Evolutionary conservation across 2,329 filamentous ascomycete species (phyloP), one percentile per base, ranked within the genome.

Genomic region (Penicillium sp.): DNA sequence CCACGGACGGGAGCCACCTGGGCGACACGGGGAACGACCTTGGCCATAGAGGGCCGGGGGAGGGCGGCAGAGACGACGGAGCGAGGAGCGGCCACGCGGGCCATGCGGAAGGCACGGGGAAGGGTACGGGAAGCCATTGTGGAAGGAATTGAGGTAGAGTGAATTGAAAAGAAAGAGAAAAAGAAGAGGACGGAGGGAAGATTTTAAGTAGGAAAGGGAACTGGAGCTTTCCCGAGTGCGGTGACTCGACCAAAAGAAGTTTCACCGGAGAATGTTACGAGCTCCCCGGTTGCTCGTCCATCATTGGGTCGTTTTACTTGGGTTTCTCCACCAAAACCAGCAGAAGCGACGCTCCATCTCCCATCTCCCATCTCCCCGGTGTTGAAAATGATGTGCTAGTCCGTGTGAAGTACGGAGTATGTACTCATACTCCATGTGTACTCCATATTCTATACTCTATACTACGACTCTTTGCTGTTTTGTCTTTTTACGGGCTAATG

Each of bases 1-100:
- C 93, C 93, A 71, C 93, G 87, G 61, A 72, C 67, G 54, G 72
- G 58, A 42, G 67, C 71, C 58, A 74, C 75, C 45, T 60, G 60
- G 39, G 59, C 77, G 51, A 74, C 72, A 61, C 75, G 75, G 61
- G 76, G 58, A 27, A 62, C 62, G 46, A 70, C 55, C 50, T 67
- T 72, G 63, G 74, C 77, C 59, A 79, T 77, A 59, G 70, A 69
- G 55, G 70, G 72, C 59, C 75, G 74, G 63, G 75, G 74, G 56
- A 77, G 77, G 62, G 80, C 72, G 54, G 80, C 79, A 57, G 80
- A 77, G 59, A 82, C 71, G 65, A 83, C 81, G 54, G 80, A 79
- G 67, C 81, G 79, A 59, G 66, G 69, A 50, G 71, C 81, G 70
- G 74, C 81, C 77, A 73, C 78, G 59, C 66, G 72, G 76, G 70